These are phyloP conservation scores for Malus hybrid DNA, from an alignment of 331 rosid genomes.

Conservation along the genomic window DNA sequence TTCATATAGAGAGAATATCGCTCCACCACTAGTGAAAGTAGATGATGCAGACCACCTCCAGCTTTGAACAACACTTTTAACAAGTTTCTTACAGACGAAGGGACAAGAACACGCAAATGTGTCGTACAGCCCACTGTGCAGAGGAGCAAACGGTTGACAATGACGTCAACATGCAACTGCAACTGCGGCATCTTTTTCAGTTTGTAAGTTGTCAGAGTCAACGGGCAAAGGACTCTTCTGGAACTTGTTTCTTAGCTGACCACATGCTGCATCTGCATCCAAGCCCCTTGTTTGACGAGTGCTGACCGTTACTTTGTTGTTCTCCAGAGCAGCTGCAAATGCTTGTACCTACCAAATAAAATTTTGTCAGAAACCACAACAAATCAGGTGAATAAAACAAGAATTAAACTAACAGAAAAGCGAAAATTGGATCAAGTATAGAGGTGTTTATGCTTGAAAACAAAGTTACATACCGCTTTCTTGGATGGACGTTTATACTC, in stretches of 20 bases:
- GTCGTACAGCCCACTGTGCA: neutral
- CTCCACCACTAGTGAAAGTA: neutral
- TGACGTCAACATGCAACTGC: constrained; percentile 52
- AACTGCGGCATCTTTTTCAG: constrained; percentile 47
- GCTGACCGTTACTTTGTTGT: constrained; percentile 64
- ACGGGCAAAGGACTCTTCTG: constrained; percentile 70
- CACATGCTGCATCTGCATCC: constrained; percentile 98
- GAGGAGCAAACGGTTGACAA: neutral
- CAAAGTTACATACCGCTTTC: constrained; percentile 57
- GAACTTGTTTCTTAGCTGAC: constrained; percentile 83
- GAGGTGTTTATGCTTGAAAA: neutral
- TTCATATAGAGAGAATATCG: neutral
- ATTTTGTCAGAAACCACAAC: neutral
- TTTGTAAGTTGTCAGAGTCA: constrained; percentile 34
- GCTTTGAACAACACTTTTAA: constrained; percentile 8
- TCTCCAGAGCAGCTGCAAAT: constrained; percentile 69
- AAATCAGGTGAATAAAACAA: neutral
- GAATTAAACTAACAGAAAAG: neutral
- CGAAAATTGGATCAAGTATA: neutral
- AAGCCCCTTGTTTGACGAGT: constrained; percentile 87
- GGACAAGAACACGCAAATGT: neutral
- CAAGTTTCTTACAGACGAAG: neutral
- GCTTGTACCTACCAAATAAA: constrained; percentile 53
- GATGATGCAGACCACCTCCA: constrained; percentile 7
- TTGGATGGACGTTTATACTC: constrained; percentile 78